Percentiles rank a stretch among this genome's conserved stretches.
Conservation (phyloP, 768 basidiomycete genomes). For the Naematelia aurantialba region DNA sequence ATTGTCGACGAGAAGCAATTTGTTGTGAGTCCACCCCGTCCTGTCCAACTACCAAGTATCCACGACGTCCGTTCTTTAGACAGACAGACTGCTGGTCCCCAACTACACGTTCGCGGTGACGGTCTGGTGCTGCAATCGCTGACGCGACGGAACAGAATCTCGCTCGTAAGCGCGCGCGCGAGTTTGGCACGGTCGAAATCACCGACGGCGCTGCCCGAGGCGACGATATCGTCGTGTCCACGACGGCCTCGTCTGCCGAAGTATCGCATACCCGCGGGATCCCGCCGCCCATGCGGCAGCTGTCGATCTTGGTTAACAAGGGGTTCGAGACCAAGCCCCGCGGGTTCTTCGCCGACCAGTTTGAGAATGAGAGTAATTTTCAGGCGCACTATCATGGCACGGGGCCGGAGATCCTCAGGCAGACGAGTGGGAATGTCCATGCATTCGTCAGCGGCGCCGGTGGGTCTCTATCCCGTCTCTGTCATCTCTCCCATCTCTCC, state of each 20-base stretch:
- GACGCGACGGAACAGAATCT: slow-evolving; percentile 62
- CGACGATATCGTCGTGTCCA: slow-evolving; percentile 39
- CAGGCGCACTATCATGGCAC: slow-evolving; percentile 84
- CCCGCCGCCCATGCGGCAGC: slow-evolving; percentile 50
- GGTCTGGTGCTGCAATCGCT: slow-evolving; percentile 15
- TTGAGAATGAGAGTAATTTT: slow-evolving; percentile 91
- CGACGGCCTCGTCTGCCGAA: slow-evolving; percentile 56
- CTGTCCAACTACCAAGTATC: slow-evolving; percentile 1
- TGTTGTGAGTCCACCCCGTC: slow-evolving; percentile 21
- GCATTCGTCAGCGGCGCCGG: slow-evolving; percentile 91
- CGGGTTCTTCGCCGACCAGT: slow-evolving; percentile 90
- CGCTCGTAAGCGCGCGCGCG: slow-evolving; percentile 70
- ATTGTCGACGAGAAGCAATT: slow-evolving; percentile 87
- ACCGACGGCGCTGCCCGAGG: slow-evolving; percentile 6
- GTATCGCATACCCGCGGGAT: slow-evolving; percentile 50
- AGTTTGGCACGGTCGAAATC: slow-evolving; percentile 60
- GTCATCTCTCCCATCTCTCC: not conserved
- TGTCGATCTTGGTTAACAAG: slow-evolving; percentile 42
- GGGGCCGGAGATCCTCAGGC: slow-evolving; percentile 91
- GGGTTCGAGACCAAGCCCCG: slow-evolving; percentile 55
- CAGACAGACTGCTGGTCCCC: slow-evolving; percentile 9
- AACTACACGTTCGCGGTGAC: slow-evolving; percentile 74
- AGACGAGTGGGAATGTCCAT: slow-evolving; percentile 74
- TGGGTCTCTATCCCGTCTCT: slow-evolving; percentile 34
- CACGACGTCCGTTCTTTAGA: not conserved